Conservation (phyloP, 768 basidiomycete genomes). For the Clathrus columnatus region DNA sequence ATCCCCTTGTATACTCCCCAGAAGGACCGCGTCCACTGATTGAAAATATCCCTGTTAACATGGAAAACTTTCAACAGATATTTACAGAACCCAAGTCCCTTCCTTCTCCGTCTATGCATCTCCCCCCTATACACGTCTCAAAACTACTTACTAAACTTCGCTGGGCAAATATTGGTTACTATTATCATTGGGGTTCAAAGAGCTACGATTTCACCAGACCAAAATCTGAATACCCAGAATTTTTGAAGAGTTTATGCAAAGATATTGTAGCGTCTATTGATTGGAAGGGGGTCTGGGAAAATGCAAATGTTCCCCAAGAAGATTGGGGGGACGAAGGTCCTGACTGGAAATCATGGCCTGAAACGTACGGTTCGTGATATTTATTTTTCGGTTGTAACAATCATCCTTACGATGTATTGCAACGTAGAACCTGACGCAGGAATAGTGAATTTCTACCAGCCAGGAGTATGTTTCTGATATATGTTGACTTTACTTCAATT, state of each 20-base stretch:
- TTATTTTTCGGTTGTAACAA: too few relatives aligned
- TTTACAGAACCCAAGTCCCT: constrained; percentile 49
- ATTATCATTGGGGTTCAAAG: constrained; percentile 95
- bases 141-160: constrained; percentile 68
- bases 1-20: not conserved
- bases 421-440: constrained; percentile 95
- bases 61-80: constrained; percentile 45
- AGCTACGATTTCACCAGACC: constrained; percentile 82
- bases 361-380: constrained; percentile 61
- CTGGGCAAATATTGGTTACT: constrained; percentile 96
- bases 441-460: constrained; percentile 93
- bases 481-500: not conserved
- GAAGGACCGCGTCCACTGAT: constrained; percentile 58
- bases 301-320: constrained; percentile 22
- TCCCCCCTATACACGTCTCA: constrained; percentile 39
- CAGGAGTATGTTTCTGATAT: constrained; percentile 34
- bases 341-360: constrained; percentile 67
- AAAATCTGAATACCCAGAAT: constrained; percentile 50
- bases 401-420: too few relatives aligned
- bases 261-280: constrained; percentile 51
- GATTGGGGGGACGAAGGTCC: constrained; percentile 45
- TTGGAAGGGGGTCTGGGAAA: constrained; percentile 59
- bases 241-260: constrained; percentile 51
- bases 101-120: constrained; percentile 54
- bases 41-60: constrained; percentile 60